Evolutionary conservation across 1,139 yeast genomes (phyloP).

Genomic region (Magnusiomyces paraingens): DNA sequence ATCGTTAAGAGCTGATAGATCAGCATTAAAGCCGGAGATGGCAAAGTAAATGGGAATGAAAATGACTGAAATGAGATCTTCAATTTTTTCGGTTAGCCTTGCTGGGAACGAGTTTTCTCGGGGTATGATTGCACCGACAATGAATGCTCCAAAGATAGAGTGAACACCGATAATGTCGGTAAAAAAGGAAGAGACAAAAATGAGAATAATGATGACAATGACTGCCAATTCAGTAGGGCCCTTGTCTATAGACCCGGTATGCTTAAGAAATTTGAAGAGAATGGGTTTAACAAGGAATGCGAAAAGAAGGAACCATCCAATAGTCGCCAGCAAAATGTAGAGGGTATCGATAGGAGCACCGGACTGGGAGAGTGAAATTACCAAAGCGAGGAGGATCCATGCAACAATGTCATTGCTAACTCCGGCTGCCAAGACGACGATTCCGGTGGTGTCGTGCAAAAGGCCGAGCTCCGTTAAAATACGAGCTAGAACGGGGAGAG

Average conservation of each 20-base stretch:
- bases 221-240: conserved; percentile 65
- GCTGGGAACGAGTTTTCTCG: conserved; percentile 68
- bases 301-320: conserved; percentile 61
- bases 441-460: conserved; percentile 66
- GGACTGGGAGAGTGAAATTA: conserved; percentile 68
- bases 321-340: conserved; percentile 56
- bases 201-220: conserved; percentile 47
- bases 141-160: conserved; percentile 75
- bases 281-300: conserved; percentile 49
- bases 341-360: conserved; percentile 61
- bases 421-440: conserved; percentile 76
- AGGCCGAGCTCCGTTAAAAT: conserved; percentile 66
- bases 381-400: conserved; percentile 70
- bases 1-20: conserved; percentile 52
- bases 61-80: conserved; percentile 63
- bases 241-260: conserved; percentile 45
- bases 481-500: conserved; percentile 76
- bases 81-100: conserved; percentile 63
- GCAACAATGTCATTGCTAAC: conserved; percentile 75
- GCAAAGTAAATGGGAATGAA: conserved; percentile 75
- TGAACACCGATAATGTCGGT: conserved; percentile 79
- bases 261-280: conserved; percentile 41
- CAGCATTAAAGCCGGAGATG: conserved; percentile 64
- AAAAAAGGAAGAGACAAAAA: conserved; percentile 63
- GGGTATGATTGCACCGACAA: conserved; percentile 69